Evolutionary conservation across 192 early-diverging fungal species (phyloP), one percentile per base, ranked within the genome.

Genomic region (Coemansia sp.): DNA sequence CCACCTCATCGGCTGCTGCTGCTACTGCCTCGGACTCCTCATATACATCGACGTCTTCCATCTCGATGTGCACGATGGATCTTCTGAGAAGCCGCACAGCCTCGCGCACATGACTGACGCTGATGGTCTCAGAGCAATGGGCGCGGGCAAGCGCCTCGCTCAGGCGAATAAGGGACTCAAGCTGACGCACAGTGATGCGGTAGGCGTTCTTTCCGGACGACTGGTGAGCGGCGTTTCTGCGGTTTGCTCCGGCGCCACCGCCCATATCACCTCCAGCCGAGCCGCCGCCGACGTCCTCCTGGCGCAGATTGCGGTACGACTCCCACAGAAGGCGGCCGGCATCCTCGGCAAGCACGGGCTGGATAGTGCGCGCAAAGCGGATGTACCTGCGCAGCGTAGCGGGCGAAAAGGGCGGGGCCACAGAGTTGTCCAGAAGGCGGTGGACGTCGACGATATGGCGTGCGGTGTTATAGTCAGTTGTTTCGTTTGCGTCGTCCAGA

Each of bases 91-190:
- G 85, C 42, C 88, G 82, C 53, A 89, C 86, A 2, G 96, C 96
- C 76, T 97, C 94, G 29, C 83, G 82, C 25, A 95, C 93, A 74
- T 92, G 91, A 1, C 73, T 79, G 13, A 87, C 75, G 0, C 79
- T 87, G 36, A 98, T 89, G 53, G 82, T 69, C 23, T 87, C 79
- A 49, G 75, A 69, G 63, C 89, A 93, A 69, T 95, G 86, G 32
- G 92, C 88, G 63, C 95, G 89, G 3, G 96, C 95, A 65, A 99
- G 81, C 0, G 95, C 96, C 82, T 99, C 96, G 25, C 92, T 94
- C 32, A 99, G 83, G 48, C 95, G 93, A 61, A 99, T 92, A 85
- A 97, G 92, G 73, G 90, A 92, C 83, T 97, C 96, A 17, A 99
- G 82, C 81, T 99, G 96, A 50, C 95, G 89, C 29, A 99, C 96